Conservation (phyloP, 1,284 basidiomycete species). For the Retiboletus flavoniger region DNA sequence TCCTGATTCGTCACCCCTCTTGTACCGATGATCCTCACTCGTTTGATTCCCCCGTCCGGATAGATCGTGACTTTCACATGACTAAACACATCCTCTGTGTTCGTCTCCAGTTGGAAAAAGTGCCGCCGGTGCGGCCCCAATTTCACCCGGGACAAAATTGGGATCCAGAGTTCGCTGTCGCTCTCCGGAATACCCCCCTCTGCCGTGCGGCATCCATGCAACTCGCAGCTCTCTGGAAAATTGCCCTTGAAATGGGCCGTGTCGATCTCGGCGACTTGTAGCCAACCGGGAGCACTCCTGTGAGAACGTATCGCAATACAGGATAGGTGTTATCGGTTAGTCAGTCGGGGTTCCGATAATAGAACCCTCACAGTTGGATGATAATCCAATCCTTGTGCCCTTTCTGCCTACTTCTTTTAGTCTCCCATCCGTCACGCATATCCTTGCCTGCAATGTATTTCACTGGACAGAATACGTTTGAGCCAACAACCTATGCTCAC, state of each 20-base stretch:
- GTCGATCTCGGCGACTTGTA: constrained; percentile 86
- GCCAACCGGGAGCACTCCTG: constrained; percentile 67
- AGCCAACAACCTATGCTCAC: constrained; percentile 31
- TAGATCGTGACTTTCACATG: constrained; percentile 90
- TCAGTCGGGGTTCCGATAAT: constrained; percentile 2
- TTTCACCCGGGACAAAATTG: constrained; percentile 74
- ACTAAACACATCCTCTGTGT: constrained; percentile 59
- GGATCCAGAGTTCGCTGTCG: constrained; percentile 62
- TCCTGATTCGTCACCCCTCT: constrained; percentile 34
- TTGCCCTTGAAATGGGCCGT: constrained; percentile 97
- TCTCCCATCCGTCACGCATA: constrained; percentile 99
- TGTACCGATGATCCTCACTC: constrained; percentile 80
- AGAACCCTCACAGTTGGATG: constrained; percentile 72
- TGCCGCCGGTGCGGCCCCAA: constrained; percentile 91
- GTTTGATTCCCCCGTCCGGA: constrained; percentile 95
- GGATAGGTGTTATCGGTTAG: constrained; percentile 4
- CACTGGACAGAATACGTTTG: background rate
- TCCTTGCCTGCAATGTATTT: constrained; percentile 53
- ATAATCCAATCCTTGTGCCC: constrained; percentile 91
- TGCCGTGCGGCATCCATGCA: constrained; percentile 61
- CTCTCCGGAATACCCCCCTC: constrained; percentile 42
- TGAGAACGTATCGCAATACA: background rate
- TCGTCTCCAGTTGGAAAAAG: constrained; percentile 78
- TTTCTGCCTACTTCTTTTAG: constrained; percentile 78
- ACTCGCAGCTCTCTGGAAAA: constrained; percentile 86